These are phyloP conservation scores for Taiozyma sp. DNA, from an alignment of 1,139 yeast genomes.

Conservation along the genomic window DNA sequence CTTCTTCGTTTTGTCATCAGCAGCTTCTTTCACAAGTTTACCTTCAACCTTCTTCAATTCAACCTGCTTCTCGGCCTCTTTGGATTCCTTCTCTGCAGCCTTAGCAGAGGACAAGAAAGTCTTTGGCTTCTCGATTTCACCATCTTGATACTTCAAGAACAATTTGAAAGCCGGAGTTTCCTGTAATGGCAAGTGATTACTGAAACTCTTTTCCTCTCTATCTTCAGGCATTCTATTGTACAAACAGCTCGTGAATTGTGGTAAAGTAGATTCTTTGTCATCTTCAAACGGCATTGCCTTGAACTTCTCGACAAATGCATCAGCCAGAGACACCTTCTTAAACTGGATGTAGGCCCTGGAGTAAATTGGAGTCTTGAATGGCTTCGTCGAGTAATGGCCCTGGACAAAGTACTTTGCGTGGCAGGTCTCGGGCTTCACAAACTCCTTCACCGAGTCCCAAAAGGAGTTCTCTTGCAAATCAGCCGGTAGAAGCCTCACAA, in stretches of 20 bases:
- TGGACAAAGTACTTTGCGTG: slow-evolving; percentile 15
- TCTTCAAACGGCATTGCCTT: slow-evolving; percentile 15
- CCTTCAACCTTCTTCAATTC: neutral
- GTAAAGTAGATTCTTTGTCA: slow-evolving; percentile 16
- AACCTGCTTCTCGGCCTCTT: neutral
- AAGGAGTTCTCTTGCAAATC: slow-evolving; percentile 12
- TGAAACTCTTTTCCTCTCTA: neutral
- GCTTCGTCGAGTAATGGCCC: slow-evolving; percentile 22
- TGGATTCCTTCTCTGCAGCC: neutral
- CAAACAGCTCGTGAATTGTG: slow-evolving; percentile 12
- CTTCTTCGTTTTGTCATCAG: slow-evolving; percentile 6
- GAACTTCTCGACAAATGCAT: slow-evolving; percentile 11
- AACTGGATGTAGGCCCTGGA: slow-evolving; percentile 24
- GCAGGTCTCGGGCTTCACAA: neutral
- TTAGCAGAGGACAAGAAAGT: slow-evolving; percentile 5
- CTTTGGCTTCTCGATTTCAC: slow-evolving; percentile 17
- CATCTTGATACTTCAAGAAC: slow-evolving; percentile 13
- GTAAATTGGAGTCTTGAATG: slow-evolving; percentile 22
- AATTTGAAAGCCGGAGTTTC: slow-evolving; percentile 10
- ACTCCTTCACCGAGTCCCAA: slow-evolving; percentile 9
- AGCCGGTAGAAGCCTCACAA: slow-evolving; percentile 22
- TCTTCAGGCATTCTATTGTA: slow-evolving; percentile 13
- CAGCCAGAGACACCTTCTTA: slow-evolving; percentile 9
- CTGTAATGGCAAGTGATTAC: neutral
- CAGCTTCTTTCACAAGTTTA: slow-evolving; percentile 1